Base-by-base conservation (phyloP, 140 eudicot species). In the Anethum foeniculum region DNA sequence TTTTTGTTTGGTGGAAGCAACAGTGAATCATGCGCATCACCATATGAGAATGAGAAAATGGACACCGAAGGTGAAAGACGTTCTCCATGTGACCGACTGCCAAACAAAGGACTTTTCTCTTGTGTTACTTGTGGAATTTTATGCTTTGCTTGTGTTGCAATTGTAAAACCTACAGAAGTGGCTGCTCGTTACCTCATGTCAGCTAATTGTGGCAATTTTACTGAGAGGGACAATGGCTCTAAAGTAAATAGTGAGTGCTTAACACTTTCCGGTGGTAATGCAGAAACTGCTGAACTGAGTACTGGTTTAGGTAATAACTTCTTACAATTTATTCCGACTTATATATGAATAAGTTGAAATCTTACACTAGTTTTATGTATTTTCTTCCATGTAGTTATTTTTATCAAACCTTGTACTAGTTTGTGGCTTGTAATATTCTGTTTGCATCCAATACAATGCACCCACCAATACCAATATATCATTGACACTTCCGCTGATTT, bases 81-180 rank as follows among this genome's bases (percentile, higher is more conserved):
- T 75, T 69, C 84, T 77, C 88, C 82, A 71, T 49, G 84, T 83
- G 93, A 83, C 80, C 89, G 88, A 47, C 78, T 82, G 52, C 85
- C 88, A 0, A 90, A 88, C 18, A 86, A 87, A n/a, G 96, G 97
- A 73, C 85, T 92, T 62, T 95, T 95, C 81, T 95, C 99, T 8
- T 95, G 99, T 81, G 97, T 91, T 69, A 92, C 97, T 48, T 95
- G 99, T 80, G 99, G 99, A 81, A 88, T 95, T 85, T 80, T 93
- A 87, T 90, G 97, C 81, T 92, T 89, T 81, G 90, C 97, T 14
- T 90, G 97, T 80, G 95, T 91, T 75, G 99, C 97, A 28, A 89
- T 95, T 77, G 82, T 95, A 83, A 93, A 81, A 83, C 99, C 99
- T 7, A 91, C 88, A 49, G 96, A 92, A 79, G 89, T 84, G 48